Conservation (phyloP, 208 protist genomes). For the Borovskyia barvae region DNA sequence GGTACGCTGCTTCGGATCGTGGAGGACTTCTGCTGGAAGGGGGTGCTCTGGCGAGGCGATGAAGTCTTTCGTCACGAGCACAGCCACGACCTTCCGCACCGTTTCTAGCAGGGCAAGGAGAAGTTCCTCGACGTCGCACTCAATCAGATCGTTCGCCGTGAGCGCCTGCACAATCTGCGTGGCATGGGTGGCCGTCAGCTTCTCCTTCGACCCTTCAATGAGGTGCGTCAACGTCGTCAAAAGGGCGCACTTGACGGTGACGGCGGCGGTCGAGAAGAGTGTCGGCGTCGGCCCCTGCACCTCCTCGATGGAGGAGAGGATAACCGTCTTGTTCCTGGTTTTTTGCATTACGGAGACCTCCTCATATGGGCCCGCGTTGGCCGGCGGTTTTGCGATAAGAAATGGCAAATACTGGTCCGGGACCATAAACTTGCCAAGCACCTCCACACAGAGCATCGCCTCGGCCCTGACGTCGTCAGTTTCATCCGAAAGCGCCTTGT, state of each 20-base stretch:
- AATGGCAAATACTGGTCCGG: conserved; percentile 90
- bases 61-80: conserved; percentile 55
- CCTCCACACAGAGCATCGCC: conserved; percentile 68
- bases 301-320: conserved; percentile 49
- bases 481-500: conserved; percentile 83
- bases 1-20: conserved; percentile 60
- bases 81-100: conserved; percentile 28
- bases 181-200: conserved; percentile 57
- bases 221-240: conserved; percentile 64
- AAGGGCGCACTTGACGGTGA: conserved; percentile 75
- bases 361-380: conserved; percentile 24
- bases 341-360: conserved; percentile 34
- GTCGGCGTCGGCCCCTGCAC: conserved; percentile 33
- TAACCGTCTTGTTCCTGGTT: conserved; percentile 59
- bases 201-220: conserved; percentile 58
- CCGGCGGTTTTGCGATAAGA: conserved; percentile 51
- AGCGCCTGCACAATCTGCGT: conserved; percentile 61
- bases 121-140: conserved; percentile 63
- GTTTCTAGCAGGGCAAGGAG: conserved; percentile 61
- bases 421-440: conserved; percentile 85
- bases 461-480: conserved; percentile 65
- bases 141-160: conserved; percentile 59
- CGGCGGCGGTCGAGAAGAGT: conserved; percentile 84
- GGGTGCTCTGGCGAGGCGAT: conserved; percentile 54
- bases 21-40: conserved; percentile 44